These are phyloP conservation scores for Seiridium unicorne DNA, from an alignment of 2,329 filamentous ascomycete genomes.

Conservation along the genomic window DNA sequence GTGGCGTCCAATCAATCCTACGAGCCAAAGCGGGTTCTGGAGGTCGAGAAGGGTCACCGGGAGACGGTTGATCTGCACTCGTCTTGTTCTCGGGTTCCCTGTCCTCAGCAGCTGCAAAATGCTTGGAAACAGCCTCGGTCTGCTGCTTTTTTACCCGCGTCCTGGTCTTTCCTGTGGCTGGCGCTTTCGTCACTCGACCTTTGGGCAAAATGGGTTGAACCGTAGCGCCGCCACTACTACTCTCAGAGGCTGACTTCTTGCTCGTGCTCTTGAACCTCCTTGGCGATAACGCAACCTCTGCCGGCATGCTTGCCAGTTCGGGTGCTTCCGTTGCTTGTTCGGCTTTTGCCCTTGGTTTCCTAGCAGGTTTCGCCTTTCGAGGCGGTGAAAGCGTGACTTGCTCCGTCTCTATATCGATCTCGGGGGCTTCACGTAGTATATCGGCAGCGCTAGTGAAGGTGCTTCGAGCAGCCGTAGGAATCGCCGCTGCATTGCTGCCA, in stretches of 20 bases:
- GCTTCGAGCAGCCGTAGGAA: slow-evolving; percentile 32
- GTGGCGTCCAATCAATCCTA: slow-evolving; percentile 67
- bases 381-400: slow-evolving; percentile 21
- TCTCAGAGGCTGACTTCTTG: slow-evolving; percentile 10
- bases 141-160: slow-evolving; percentile 11
- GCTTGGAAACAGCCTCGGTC: slow-evolving; percentile 27
- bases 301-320: slow-evolving; percentile 6
- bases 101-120: slow-evolving; percentile 16
- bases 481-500: slow-evolving; percentile 34
- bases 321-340: slow-evolving; percentile 12
- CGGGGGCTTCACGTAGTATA: slow-evolving; percentile 31
- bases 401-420: slow-evolving; percentile 27
- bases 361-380: slow-evolving; percentile 15
- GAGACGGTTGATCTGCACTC: not conserved
- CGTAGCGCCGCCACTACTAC: not conserved
- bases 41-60: not conserved
- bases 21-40: slow-evolving; percentile 51
- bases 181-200: slow-evolving; percentile 13
- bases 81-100: slow-evolving; percentile 7
- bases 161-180: slow-evolving; percentile 16
- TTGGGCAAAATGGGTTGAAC: slow-evolving; percentile 10
- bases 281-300: slow-evolving; percentile 20
- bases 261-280: slow-evolving; percentile 25
- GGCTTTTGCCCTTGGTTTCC: slow-evolving; percentile 11
- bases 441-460: slow-evolving; percentile 42